These are phyloP conservation scores for Tuber borchii DNA, from an alignment of 495 filamentous ascomycete genomes.

Conservation along the genomic window DNA sequence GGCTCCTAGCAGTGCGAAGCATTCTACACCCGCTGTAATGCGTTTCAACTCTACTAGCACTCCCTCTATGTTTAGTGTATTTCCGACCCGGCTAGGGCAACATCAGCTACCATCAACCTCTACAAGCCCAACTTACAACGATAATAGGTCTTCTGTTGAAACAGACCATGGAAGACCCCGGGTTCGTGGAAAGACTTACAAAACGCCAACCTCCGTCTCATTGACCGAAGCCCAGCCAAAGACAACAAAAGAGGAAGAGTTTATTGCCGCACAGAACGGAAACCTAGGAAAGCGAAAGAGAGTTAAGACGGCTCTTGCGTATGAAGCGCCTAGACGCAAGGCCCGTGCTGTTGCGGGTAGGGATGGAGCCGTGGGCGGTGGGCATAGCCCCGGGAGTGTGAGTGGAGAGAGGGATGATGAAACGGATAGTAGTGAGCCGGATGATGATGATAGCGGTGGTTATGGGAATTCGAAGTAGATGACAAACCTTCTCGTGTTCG, in stretches of 20 bases:
- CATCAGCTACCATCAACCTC: slow-evolving; percentile 15
- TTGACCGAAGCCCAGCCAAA: slow-evolving; percentile 22
- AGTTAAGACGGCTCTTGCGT: slow-evolving; percentile 32
- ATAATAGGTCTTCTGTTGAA: background rate
- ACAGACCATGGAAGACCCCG: slow-evolving; percentile 19
- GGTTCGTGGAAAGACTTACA: slow-evolving; percentile 35
- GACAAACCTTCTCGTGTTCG: background rate
- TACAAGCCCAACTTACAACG: background rate
- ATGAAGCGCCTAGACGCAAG: slow-evolving; percentile 31
- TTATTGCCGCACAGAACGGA: slow-evolving; percentile 35
- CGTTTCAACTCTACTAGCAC: slow-evolving; percentile 23
- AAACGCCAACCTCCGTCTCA: slow-evolving; percentile 29
- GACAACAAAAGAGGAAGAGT: slow-evolving; percentile 32
- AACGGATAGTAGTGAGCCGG: slow-evolving; percentile 21
- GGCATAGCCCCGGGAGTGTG: slow-evolving; percentile 26
- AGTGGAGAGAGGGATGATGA: slow-evolving; percentile 33
- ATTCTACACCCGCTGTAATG: slow-evolving; percentile 13
- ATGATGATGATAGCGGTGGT: slow-evolving; percentile 29
- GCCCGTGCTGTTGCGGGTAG: slow-evolving; percentile 20
- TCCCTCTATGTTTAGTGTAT: slow-evolving; percentile 28
- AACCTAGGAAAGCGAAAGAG: slow-evolving; percentile 35
- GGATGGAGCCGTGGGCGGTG: slow-evolving; percentile 13
- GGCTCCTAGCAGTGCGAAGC: background rate
- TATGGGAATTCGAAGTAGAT: slow-evolving; percentile 29
- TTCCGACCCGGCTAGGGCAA: slow-evolving; percentile 29